Base-by-base conservation (phyloP, 2,329 filamentous ascomycete genomes). In the Penicillium corylophilum region DNA sequence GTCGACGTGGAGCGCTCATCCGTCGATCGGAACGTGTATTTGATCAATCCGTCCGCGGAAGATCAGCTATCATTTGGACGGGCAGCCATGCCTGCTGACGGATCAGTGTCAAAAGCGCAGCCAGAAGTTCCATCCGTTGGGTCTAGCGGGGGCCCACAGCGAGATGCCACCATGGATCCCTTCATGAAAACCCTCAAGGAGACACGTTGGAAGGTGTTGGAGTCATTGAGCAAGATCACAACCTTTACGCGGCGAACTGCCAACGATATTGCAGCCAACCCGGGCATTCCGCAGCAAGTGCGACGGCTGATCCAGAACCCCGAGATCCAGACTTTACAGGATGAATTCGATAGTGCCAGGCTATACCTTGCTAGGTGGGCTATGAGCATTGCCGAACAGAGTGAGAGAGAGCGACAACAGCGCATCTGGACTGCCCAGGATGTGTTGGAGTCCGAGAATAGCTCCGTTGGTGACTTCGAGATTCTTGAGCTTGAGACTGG, bases 311-410 rank as follows among this genome's bases (percentile, higher is more conserved):
- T 99, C 71, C 86, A 85, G 66, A 96, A 95, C 59, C 92, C 92
- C 0, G 92, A 99, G 66, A 91, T 99, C 0, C 92, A 96, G 75
- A 96, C 89, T 0, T 72, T 99, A 20, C 92, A 96, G 67, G 92
- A 97, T 54, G 95, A 99, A 68, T 99, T 96, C 63, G 95, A 99
- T 76, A 96, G 91, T 64, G 94, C 95, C 4, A 83, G 94, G 58
- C 81, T 99, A 53, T 99, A 99, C 67, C 80, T 99, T 35, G 94
- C 94, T 20, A 82, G 94, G 57, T 99, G 94, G 94, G 94, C 94
- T 2, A 97, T 99, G 94, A 91, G 91, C 7, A 96, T 99, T 58
- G 92, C 94, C 0, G 95, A 99, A 70, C 94, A 99, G 75, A 93
- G 92, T 64, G 94, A 99, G 66, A 81, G 85, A 35, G 94, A 99